Percentiles rank a stretch among this genome's conserved stretches.
phyloP scores from a whole-genome alignment of 1,284 basidiomycete genomes.

The Apiotrichum akiyoshidainum region DNA sequence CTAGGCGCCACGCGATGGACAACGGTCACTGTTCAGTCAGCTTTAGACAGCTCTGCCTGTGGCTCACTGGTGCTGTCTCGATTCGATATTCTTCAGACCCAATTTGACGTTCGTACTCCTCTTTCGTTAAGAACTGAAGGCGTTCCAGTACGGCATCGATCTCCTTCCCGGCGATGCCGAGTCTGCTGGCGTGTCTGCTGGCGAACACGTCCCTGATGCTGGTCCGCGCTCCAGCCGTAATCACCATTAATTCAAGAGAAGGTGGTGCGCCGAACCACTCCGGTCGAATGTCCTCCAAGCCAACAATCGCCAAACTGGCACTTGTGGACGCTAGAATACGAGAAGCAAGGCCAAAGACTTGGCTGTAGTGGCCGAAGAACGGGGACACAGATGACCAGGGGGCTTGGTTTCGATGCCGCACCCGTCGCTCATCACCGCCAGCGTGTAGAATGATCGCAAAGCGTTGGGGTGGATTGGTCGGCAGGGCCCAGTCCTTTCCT shows the following conservation, averaged over 20 bases:
- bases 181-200: background rate
- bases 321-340: background rate
- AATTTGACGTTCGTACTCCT: too few species aligned
- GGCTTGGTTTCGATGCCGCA: too few species aligned
- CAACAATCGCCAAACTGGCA: background rate
- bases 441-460: background rate
- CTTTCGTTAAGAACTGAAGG: background rate
- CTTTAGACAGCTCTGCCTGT: too few species aligned
- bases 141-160: background rate
- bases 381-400: background rate
- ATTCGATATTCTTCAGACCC: too few species aligned
- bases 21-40: too few species aligned
- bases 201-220: background rate
- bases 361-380: background rate
- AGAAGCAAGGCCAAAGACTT: background rate
- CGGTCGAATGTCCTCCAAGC: background rate
- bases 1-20: too few species aligned
- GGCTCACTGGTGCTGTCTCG: too few species aligned
- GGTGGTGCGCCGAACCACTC: slow-evolving; percentile 1
- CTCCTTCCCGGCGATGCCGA: background rate
- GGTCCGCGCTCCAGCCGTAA: background rate
- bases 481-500: background rate
- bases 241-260: background rate
- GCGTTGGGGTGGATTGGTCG: background rate
- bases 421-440: too few species aligned